A percentile compares a stretch with the other conserved stretches of the same genome.
phyloP scores from a whole-genome alignment of 73 alveolate genomes.

The Uronychia setigera region DNA sequence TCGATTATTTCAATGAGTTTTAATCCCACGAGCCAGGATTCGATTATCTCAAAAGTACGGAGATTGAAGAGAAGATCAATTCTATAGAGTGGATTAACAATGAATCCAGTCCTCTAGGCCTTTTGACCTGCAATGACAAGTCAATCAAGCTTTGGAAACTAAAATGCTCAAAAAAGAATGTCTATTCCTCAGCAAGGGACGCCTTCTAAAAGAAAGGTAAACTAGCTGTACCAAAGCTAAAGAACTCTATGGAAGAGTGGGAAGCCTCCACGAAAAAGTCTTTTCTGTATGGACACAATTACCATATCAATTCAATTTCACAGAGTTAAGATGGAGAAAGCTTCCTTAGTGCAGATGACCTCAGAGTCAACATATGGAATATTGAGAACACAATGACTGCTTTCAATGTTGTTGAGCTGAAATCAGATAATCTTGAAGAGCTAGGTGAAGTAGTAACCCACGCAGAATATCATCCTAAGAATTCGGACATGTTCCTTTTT shows the following conservation, averaged over 20 bases:
- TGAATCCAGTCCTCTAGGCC: conserved; percentile 53
- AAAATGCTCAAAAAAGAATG: conserved; percentile 10
- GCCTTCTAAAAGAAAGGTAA: conserved; percentile 23
- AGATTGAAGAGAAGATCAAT: conserved; percentile 80
- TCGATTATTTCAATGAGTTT: conserved; percentile 79
- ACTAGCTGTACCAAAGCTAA: conserved; percentile 17
- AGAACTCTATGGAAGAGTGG: conserved; percentile 19
- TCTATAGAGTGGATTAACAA: conserved; percentile 74
- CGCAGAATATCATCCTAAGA: conserved; percentile 71
- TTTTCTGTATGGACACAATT: conserved; percentile 28
- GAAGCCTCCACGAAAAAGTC: conserved; percentile 23
- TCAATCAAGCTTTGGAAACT: conserved; percentile 64
- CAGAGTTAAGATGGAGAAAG: conserved; percentile 36
- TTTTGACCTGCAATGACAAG: conserved; percentile 78
- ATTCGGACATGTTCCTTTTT: conserved; percentile 63
- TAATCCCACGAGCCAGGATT: conserved; percentile 80
- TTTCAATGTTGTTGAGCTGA: conserved; percentile 54
- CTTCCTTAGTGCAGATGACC: conserved; percentile 59
- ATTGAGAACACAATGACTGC: conserved; percentile 47
- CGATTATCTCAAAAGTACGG: conserved; percentile 72
- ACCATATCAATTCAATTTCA: conserved; percentile 40
- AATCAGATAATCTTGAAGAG: conserved; percentile 80
- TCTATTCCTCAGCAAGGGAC: conserved; percentile 18
- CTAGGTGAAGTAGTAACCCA: conserved; percentile 83
- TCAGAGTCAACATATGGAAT: conserved; percentile 62